Evolutionary conservation across 2,329 filamentous ascomycete species (phyloP).

Genomic region (Fusarium lateritium): DNA sequence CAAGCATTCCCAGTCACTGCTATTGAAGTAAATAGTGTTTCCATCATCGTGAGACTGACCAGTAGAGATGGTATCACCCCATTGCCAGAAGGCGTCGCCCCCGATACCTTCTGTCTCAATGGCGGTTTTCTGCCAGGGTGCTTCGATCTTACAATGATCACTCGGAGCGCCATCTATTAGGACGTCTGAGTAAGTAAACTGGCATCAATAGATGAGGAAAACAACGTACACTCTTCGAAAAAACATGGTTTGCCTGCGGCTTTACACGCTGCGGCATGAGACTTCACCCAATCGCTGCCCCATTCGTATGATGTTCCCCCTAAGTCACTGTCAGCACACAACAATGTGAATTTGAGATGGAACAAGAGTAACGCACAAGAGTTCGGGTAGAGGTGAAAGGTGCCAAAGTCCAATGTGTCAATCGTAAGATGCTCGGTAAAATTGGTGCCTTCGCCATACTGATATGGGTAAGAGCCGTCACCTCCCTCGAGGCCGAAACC

Average conservation of each 20-base stretch:
- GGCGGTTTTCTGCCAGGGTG: constrained; percentile 60
- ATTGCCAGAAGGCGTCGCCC: constrained; percentile 58
- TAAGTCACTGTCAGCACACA: neutral
- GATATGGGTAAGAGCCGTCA: constrained; percentile 65
- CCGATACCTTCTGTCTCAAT: constrained; percentile 51
- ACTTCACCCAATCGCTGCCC: constrained; percentile 34
- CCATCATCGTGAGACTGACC: constrained; percentile 60
- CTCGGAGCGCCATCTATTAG: neutral
- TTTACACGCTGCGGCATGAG: constrained; percentile 48
- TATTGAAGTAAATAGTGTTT: constrained; percentile 61
- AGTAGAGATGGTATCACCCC: constrained; percentile 57
- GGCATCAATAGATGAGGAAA: neutral
- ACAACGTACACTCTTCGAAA: constrained; percentile 53
- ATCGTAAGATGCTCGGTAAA: constrained; percentile 67
- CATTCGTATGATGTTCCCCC: neutral
- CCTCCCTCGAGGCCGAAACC: constrained; percentile 53
- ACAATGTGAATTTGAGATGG: neutral
- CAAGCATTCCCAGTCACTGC: constrained; percentile 59
- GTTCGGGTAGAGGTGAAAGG: constrained; percentile 51
- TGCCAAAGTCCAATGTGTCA: constrained; percentile 64
- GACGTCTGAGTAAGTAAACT: too few species aligned
- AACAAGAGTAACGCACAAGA: constrained; percentile 41
- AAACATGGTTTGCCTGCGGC: constrained; percentile 52
- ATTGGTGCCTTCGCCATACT: constrained; percentile 64
- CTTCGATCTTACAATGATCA: constrained; percentile 58